Conservation (phyloP, 805 yeast species). For the Kluyveromyces wickerhamii region DNA sequence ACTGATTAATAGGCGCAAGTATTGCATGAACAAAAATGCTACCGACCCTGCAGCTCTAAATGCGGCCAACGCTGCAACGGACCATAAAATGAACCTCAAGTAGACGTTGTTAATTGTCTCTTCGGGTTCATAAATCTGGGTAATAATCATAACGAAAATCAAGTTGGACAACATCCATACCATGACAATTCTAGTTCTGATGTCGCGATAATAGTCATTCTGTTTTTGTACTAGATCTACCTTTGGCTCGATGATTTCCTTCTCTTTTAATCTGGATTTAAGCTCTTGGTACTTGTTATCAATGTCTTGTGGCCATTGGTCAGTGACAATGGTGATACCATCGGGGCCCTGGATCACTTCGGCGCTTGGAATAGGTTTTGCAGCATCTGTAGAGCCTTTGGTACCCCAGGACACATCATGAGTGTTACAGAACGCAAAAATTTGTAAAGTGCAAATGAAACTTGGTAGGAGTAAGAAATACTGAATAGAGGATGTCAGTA, state of each 20-base stretch:
- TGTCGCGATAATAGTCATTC: conserved; percentile 91
- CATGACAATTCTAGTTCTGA: conserved; percentile 91
- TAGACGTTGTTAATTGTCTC: conserved; percentile 64
- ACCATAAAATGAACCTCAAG: conserved; percentile 80
- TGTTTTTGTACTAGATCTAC: conserved; percentile 26
- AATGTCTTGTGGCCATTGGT: conserved; percentile 34
- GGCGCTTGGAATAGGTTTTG: conserved; percentile 68
- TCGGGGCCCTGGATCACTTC: conserved; percentile 71
- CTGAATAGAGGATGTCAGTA: conserved; percentile 77
- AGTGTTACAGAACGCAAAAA: conserved; percentile 94
- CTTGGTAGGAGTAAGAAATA: conserved; percentile 87
- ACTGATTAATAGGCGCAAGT: conserved; percentile 34
- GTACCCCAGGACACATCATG: conserved; percentile 99
- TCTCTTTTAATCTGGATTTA: conserved; percentile 31
- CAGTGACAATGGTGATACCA: conserved; percentile 77
- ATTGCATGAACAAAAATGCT: conserved; percentile 46
- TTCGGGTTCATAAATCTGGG: conserved; percentile 69
- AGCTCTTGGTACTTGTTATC: conserved; percentile 31
- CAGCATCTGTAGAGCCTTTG: conserved; percentile 79
- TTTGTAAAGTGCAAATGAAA: conserved; percentile 85
- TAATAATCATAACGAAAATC: conserved; percentile 75
- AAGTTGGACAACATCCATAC: conserved; percentile 85
- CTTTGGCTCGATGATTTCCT: conserved; percentile 22
- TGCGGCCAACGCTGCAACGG: conserved; percentile 77
- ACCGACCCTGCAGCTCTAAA: conserved; percentile 80